Conservation (phyloP, 2,329 filamentous ascomycete species). For the Fulvia fulva region DNA sequence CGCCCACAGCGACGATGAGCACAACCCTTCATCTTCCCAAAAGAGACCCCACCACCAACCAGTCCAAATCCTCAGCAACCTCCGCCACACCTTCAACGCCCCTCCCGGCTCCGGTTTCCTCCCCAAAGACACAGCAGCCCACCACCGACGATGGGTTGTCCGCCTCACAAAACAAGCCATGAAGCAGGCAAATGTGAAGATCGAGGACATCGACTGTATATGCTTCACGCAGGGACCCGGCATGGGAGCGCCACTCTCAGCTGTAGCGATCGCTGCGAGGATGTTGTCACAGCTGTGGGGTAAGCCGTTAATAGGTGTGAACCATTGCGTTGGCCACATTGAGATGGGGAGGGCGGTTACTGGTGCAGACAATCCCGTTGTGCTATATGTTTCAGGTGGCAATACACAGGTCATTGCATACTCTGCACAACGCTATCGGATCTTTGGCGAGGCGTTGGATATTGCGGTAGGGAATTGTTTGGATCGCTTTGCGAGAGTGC, state of each 20-base stretch:
- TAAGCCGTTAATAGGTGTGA: constrained; percentile 87
- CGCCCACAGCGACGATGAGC: constrained; percentile 32
- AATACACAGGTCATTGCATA: constrained; percentile 99
- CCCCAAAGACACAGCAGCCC: constrained; percentile 89
- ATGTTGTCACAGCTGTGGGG: constrained; percentile 79
- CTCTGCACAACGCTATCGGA: constrained; percentile 87
- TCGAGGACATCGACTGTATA: constrained; percentile 76
- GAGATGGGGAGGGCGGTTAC: constrained; percentile 97
- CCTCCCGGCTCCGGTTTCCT: constrained; percentile 92
- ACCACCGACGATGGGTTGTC: constrained; percentile 85
- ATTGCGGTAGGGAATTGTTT: constrained; percentile 98
- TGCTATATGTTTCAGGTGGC: constrained; percentile 90
- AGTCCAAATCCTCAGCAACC: constrained; percentile 78
- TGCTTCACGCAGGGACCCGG: constrained; percentile 95
- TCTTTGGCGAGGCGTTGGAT: constrained; percentile 96
- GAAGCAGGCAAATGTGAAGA: constrained; percentile 58
- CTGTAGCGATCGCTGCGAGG: constrained; percentile 79
- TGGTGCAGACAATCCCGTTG: constrained; percentile 83
- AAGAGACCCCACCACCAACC: constrained; percentile 33
- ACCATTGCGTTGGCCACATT: constrained; percentile 97
- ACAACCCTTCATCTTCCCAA: constrained; percentile 6
- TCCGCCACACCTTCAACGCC: constrained; percentile 88
- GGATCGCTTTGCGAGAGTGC: constrained; percentile 87
- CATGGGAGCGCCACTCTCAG: constrained; percentile 90
- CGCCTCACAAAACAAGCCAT: constrained; percentile 76